A percentile compares a stretch with the other conserved stretches of the same genome.
phyloP scores from a whole-genome alignment of 2,329 filamentous ascomycete species.

The Claviceps humidiphila region DNA sequence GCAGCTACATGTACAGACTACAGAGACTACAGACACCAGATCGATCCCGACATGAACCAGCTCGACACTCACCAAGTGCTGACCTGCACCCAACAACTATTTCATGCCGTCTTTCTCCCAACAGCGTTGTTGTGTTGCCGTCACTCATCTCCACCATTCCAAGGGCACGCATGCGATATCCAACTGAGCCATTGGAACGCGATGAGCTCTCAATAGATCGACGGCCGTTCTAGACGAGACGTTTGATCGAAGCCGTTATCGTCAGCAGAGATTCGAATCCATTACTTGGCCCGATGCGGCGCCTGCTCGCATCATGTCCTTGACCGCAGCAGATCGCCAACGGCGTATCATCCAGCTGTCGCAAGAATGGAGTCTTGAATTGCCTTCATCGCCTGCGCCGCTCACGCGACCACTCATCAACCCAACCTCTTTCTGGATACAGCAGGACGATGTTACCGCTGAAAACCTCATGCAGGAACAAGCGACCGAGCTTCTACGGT shows the following conservation, averaged over 20 bases:
- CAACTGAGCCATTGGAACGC: background rate
- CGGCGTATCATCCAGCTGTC: slow-evolving; percentile 37
- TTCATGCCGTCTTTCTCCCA: background rate
- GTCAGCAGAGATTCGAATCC: background rate
- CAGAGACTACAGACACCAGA: background rate
- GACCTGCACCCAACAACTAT: background rate
- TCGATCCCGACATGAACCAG: background rate
- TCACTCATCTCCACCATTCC: background rate
- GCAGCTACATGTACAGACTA: too few species aligned
- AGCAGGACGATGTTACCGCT: slow-evolving; percentile 37
- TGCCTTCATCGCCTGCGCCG: slow-evolving; percentile 26
- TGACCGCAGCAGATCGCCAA: slow-evolving; percentile 25
- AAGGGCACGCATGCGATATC: background rate
- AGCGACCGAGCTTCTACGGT: slow-evolving; percentile 20
- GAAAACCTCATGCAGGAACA: slow-evolving; percentile 40
- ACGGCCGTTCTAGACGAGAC: background rate
- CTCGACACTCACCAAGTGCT: background rate
- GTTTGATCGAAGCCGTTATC: background rate
- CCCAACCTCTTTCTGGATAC: slow-evolving; percentile 29
- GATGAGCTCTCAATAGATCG: background rate
- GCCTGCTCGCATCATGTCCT: slow-evolving; percentile 13
- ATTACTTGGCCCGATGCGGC: background rate
- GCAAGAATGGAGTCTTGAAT: slow-evolving; percentile 34
- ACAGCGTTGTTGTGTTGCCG: background rate
- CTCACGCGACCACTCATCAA: slow-evolving; percentile 28